Conservation (phyloP, 148 eudicot genomes). For the Amaranthus cruentus region DNA sequence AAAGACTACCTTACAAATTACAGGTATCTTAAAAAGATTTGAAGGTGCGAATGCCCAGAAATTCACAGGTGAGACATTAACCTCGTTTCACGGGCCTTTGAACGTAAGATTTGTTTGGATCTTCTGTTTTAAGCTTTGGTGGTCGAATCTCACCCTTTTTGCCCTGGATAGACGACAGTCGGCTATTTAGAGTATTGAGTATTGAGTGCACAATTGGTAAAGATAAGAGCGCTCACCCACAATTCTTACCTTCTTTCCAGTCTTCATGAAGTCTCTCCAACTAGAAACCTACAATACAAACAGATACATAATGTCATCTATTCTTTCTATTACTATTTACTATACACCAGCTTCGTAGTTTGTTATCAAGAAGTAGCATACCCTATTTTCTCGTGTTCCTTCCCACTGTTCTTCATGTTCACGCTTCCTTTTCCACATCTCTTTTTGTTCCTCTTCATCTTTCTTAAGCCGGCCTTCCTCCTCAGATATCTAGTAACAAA, state of each 20-base stretch:
- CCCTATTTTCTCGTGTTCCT: slow-evolving; percentile 94
- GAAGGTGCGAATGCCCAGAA: background rate
- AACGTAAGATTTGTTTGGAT: slow-evolving; percentile 94
- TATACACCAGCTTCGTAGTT: too few relatives aligned
- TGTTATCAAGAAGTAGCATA: slow-evolving; percentile 20
- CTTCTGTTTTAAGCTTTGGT: slow-evolving; percentile 98
- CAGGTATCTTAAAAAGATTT: slow-evolving; percentile 11
- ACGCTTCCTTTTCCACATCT: slow-evolving; percentile 91
- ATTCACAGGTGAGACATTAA: slow-evolving; percentile 14
- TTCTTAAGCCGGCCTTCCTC: slow-evolving; percentile 96
- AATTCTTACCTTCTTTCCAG: slow-evolving; percentile 74
- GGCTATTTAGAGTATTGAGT: background rate
- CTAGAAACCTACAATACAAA: slow-evolving; percentile 64
- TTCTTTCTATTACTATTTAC: too few relatives aligned
- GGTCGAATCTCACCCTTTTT: slow-evolving; percentile 95
- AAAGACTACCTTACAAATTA: background rate
- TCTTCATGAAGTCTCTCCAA: slow-evolving; percentile 97
- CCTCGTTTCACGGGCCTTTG: slow-evolving; percentile 93
- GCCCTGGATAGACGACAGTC: slow-evolving; percentile 35
- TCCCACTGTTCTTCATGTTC: slow-evolving; percentile 99
- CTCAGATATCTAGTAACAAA: slow-evolving; percentile 66
- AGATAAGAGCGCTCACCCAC: background rate
- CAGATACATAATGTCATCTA: background rate
- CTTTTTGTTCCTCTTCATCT: slow-evolving; percentile 91
- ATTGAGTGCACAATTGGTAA: background rate